Evolutionary conservation across 148 eudicot genomes (phyloP).

Genomic region (Camellia sinensis): DNA sequence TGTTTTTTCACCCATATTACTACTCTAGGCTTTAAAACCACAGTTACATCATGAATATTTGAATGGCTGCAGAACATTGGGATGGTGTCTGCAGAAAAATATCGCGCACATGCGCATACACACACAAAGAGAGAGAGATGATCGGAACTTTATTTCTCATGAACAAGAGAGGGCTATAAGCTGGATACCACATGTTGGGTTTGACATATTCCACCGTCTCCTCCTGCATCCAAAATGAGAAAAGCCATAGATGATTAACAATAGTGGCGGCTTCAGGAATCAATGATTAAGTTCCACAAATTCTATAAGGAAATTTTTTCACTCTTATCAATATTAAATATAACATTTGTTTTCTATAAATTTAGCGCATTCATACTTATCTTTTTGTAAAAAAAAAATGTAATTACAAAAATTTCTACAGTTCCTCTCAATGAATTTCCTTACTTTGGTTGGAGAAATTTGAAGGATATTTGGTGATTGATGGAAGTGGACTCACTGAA

Average conservation of each 20-base stretch:
- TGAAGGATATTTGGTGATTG: no score
- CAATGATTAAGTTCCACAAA: no score
- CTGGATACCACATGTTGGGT: slow-evolving; percentile 85
- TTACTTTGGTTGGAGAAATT: no score
- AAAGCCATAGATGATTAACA: background rate
- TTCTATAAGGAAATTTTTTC: no score
- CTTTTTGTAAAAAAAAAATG: no score
- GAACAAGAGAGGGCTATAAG: slow-evolving; percentile 95
- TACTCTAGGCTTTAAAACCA: background rate
- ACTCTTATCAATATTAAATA: no score
- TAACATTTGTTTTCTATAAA: no score
- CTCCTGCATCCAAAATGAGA: slow-evolving; percentile 50
- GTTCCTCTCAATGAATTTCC: no score
- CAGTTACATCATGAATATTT: background rate
- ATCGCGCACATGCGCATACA: background rate
- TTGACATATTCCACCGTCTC: slow-evolving; percentile 63
- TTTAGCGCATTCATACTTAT: no score
- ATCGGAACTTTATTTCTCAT: slow-evolving; percentile 51
- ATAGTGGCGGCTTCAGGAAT: background rate
- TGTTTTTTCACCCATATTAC: background rate
- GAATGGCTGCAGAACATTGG: background rate
- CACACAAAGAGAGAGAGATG: background rate
- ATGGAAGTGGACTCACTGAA: no score
- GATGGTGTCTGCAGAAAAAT: background rate
- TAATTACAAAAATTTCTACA: no score